phyloP scores from a whole-genome alignment of 768 basidiomycete genomes.

The Tricholoma sp. region DNA sequence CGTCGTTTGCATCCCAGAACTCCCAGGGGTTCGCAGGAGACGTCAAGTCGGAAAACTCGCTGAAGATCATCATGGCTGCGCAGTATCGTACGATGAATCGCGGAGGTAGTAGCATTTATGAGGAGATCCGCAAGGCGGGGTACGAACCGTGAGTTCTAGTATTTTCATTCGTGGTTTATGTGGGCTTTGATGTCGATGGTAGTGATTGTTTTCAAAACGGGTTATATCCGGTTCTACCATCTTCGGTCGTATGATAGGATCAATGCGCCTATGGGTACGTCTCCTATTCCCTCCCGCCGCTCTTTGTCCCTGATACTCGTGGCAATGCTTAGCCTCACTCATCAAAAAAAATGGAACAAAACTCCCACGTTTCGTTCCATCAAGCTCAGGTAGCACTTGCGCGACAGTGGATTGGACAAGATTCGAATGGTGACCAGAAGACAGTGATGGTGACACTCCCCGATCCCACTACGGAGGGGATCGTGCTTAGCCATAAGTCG shows the following conservation, averaged over 20 bases:
- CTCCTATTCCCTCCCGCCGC: neutral
- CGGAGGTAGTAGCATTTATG: slow-evolving; percentile 83
- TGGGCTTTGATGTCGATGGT: neutral
- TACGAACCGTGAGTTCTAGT: slow-evolving; percentile 62
- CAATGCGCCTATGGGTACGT: slow-evolving; percentile 64
- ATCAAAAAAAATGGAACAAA: slow-evolving; percentile 68
- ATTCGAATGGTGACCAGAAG: slow-evolving; percentile 35
- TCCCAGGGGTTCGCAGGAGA: slow-evolving; percentile 88
- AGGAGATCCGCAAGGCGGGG: slow-evolving; percentile 69
- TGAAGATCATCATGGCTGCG: slow-evolving; percentile 85
- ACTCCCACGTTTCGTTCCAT: slow-evolving; percentile 74
- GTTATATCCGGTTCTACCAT: slow-evolving; percentile 91
- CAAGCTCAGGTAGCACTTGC: slow-evolving; percentile 85
- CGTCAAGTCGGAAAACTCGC: slow-evolving; percentile 55
- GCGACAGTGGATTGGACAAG: slow-evolving; percentile 69
- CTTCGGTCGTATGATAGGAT: slow-evolving; percentile 88
- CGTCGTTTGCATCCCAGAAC: slow-evolving; percentile 81
- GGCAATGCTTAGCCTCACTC: slow-evolving; percentile 25
- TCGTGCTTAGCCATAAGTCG: slow-evolving; percentile 46
- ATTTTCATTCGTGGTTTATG: too few relatives aligned
- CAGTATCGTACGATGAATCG: slow-evolving; percentile 88
- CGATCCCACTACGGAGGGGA: slow-evolving; percentile 36
- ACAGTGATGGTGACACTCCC: slow-evolving; percentile 57
- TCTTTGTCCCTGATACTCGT: neutral
- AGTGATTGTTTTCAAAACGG: slow-evolving; percentile 49